Percentiles rank a stretch among this genome's conserved stretches.
Evolutionary conservation across 805 yeast species (phyloP).

Genomic region (Isabelozyma gotoi): DNA sequence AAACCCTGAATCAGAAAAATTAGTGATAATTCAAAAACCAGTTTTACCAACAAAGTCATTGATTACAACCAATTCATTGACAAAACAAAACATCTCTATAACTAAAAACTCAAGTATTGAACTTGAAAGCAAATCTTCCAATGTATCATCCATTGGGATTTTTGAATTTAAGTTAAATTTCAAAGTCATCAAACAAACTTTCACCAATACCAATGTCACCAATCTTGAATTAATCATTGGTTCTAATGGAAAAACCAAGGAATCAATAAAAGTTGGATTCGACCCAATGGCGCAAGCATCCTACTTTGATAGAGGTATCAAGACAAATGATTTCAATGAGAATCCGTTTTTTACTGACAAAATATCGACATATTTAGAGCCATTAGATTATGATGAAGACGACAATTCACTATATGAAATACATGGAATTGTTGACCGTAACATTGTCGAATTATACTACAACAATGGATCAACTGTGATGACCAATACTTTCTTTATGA

Average conservation of each 20-base stretch:
- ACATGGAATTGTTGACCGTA: slow-evolving; percentile 26
- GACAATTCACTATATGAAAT: slow-evolving; percentile 18
- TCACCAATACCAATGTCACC: slow-evolving; percentile 6
- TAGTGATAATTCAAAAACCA: slow-evolving; percentile 21
- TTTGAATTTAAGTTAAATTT: slow-evolving; percentile 22
- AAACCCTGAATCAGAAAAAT: slow-evolving; percentile 18
- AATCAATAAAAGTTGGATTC: slow-evolving; percentile 21
- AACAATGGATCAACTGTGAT: slow-evolving; percentile 24
- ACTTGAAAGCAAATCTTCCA: not conserved
- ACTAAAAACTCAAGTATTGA: not conserved
- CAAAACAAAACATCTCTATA: not conserved
- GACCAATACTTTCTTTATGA: slow-evolving; percentile 28
- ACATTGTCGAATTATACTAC: slow-evolving; percentile 27
- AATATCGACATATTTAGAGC: slow-evolving; percentile 19
- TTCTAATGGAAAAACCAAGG: slow-evolving; percentile 9
- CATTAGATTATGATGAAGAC: slow-evolving; percentile 9
- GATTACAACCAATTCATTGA: not conserved
- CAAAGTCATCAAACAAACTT: slow-evolving; percentile 10
- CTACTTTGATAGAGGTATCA: slow-evolving; percentile 23
- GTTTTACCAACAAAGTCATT: slow-evolving; percentile 9
- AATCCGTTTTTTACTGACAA: slow-evolving; percentile 25
- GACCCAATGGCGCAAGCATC: slow-evolving; percentile 19
- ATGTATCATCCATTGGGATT: slow-evolving; percentile 13
- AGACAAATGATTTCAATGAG: slow-evolving; percentile 13
- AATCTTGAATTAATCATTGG: slow-evolving; percentile 16